Conservation (phyloP, 73 alveolate genomes). For the Durusdinium trenchii region DNA sequence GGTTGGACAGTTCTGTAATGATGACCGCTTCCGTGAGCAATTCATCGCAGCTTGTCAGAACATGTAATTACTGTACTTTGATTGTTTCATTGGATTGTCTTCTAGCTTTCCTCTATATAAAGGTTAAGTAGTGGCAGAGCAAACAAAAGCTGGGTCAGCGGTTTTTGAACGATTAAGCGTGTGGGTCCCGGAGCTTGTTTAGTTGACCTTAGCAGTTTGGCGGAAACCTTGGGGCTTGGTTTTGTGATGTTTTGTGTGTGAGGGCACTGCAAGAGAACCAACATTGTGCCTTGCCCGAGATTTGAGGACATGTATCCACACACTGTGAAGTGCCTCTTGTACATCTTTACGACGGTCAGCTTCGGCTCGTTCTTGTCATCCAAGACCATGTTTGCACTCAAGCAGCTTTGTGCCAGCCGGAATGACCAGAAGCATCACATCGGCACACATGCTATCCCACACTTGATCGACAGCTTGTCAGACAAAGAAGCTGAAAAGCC, state of each 20-base stretch:
- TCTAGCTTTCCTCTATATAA: too few species aligned
- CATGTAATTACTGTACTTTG: too few species aligned
- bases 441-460: conserved; percentile 55
- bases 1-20: conserved; percentile 56
- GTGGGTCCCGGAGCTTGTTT: too few species aligned
- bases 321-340: conserved; percentile 69
- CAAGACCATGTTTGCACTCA: conserved; percentile 71
- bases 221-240: neutral
- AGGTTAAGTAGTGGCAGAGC: too few species aligned
- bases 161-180: too few species aligned
- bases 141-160: too few species aligned
- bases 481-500: conserved; percentile 50
- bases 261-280: neutral
- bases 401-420: conserved; percentile 80
- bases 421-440: conserved; percentile 62
- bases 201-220: too few species aligned
- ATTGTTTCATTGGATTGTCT: too few species aligned
- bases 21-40: conserved; percentile 84
- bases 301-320: conserved; percentile 77
- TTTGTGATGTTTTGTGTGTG: neutral
- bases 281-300: neutral
- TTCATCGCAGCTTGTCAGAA: conserved; percentile 2
- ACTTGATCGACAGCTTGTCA: conserved; percentile 43
- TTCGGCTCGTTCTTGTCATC: conserved; percentile 33
- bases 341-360: conserved; percentile 62